These are phyloP conservation scores for Maudiozyma pseudohumilis DNA, from an alignment of 805 yeast species.

Conservation along the genomic window DNA sequence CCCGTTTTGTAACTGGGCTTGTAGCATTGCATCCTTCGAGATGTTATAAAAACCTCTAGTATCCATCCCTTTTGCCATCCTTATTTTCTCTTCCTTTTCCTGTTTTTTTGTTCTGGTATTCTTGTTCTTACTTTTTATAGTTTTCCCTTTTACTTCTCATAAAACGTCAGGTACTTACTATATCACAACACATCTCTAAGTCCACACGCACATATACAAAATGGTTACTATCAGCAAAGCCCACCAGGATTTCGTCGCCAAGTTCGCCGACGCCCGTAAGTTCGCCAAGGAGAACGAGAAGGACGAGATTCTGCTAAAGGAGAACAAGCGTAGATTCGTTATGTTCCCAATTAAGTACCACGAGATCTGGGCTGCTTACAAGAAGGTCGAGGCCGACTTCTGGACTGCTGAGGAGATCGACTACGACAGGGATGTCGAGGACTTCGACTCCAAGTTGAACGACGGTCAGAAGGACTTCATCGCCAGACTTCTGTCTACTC, in stretches of 20 bases:
- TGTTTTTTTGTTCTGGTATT: too few relatives aligned
- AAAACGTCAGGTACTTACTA: too few relatives aligned
- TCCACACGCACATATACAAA: too few relatives aligned
- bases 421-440: slow-evolving; percentile 75
- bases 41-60: too few relatives aligned
- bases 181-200: too few relatives aligned
- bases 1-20: too few relatives aligned
- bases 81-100: too few relatives aligned
- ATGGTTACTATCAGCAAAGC: slow-evolving; percentile 8
- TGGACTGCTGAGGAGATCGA: slow-evolving; percentile 99
- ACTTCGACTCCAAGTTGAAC: slow-evolving; percentile 77
- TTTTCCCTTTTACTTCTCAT: too few relatives aligned
- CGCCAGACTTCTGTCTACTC: slow-evolving; percentile 88
- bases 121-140: too few relatives aligned
- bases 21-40: too few relatives aligned
- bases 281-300: slow-evolving; percentile 60
- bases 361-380: slow-evolving; percentile 97
- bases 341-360: slow-evolving; percentile 94
- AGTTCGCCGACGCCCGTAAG: slow-evolving; percentile 59
- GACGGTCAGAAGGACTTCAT: slow-evolving; percentile 86
- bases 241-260: slow-evolving; percentile 46
- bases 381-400: slow-evolving; percentile 96
- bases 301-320: slow-evolving; percentile 79
- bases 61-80: too few relatives aligned
- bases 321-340: slow-evolving; percentile 84